phyloP scores from a whole-genome alignment of 345 rosid species.

The Firmiana major region DNA sequence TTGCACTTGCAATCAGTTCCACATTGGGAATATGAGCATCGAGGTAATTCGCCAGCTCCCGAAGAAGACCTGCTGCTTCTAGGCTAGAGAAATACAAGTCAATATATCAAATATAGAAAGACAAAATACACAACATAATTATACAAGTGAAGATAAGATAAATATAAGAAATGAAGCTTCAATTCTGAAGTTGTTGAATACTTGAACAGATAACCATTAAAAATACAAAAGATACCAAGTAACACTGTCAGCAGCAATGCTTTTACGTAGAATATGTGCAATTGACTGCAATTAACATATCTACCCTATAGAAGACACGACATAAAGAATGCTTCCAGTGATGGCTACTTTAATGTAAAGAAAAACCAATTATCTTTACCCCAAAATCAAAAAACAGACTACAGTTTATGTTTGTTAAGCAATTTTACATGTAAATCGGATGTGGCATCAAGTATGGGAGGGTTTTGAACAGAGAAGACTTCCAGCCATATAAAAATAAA shows the following conservation, averaged over 20 bases:
- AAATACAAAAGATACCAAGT: background rate
- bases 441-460: background rate
- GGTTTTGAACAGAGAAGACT: background rate
- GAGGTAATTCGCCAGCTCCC: constrained; percentile 83
- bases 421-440: background rate
- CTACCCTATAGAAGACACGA: no score
- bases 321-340: no score
- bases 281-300: no score
- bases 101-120: background rate
- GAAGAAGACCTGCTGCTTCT: constrained; percentile 90
- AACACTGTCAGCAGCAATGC: background rate
- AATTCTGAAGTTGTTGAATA: background rate
- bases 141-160: background rate
- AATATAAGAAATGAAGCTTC: background rate
- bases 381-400: background rate
- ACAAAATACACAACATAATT: background rate
- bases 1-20: constrained; percentile 75
- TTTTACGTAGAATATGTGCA: background rate
- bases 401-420: background rate
- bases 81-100: constrained; percentile 40
- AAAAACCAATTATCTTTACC: background rate
- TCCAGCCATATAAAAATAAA: background rate
- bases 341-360: background rate
- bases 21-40: constrained; percentile 73
- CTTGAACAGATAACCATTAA: background rate